Evolutionary conservation across 2,329 filamentous ascomycete genomes (phyloP).

Genomic region (Colletotrichum chlorophyti): DNA sequence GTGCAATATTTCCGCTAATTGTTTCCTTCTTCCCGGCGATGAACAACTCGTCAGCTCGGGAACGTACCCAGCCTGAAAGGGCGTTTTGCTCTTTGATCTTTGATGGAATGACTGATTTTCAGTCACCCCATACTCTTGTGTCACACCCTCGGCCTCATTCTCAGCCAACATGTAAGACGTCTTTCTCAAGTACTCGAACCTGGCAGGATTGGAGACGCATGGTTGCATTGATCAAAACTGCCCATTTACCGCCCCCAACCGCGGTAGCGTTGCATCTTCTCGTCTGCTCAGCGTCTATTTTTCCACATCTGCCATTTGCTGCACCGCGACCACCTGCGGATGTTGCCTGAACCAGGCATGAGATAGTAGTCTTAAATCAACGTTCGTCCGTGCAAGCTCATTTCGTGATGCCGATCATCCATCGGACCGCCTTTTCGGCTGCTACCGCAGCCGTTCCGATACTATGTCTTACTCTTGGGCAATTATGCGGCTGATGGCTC

Average conservation of each 20-base stretch:
- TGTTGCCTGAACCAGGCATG: not conserved
- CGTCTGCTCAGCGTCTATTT: not conserved
- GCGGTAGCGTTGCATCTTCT: not conserved
- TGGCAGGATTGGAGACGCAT: not conserved
- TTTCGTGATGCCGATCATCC: not conserved
- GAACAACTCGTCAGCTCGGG: no score
- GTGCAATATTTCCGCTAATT: no score
- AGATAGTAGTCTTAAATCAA: no score
- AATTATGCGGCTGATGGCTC: no score
- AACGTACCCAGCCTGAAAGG: no score
- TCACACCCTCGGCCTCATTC: not conserved
- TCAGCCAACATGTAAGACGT: no score
- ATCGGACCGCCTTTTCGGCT: no score
- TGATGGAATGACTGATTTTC: not conserved
- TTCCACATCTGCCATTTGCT: not conserved
- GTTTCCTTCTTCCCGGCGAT: no score
- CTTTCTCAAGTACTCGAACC: not conserved
- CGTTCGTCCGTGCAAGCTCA: no score
- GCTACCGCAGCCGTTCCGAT: no score
- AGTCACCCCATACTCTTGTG: not conserved
- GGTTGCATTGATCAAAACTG: not conserved
- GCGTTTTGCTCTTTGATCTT: no score
- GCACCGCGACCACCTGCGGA: not conserved
- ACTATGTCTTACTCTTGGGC: not conserved
- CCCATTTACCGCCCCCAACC: slow-evolving; percentile 3